Base-by-base conservation (phyloP, 2,329 filamentous ascomycete species). In the Sporothrix brunneoviolacea region DNA sequence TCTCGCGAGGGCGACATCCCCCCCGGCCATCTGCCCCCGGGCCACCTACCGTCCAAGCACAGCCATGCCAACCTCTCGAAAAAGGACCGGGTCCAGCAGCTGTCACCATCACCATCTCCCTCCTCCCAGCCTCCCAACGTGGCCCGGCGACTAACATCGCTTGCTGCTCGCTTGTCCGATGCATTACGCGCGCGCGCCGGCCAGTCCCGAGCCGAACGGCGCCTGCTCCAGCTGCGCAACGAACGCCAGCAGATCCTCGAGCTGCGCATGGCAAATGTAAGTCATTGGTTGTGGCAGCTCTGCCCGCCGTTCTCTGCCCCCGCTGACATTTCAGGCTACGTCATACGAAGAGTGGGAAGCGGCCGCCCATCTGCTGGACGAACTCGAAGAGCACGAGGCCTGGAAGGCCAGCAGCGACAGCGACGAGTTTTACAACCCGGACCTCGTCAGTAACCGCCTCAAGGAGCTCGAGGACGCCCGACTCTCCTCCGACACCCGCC, bases 281-380 rank as follows among this genome's bases (percentile, higher is more conserved):
- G 56, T 44, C 18, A n/a, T n/a, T n/a, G n/a, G n/a, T n/a, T n/a
- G n/a, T n/a, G n/a, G n/a, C n/a, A n/a, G n/a, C n/a, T n/a, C n/a
- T n/a, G n/a, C n/a, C n/a, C n/a, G n/a, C n/a, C n/a, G n/a, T n/a
- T n/a, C n/a, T n/a, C n/a, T n/a, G n/a, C n/a, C n/a, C n/a, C n/a
- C n/a, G n/a, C n/a, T 16, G 18, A n/a, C n/a, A 1, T 6, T 27
- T 15, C 27, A 88, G 82, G 86, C 88, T 54, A 76, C 80, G 53
- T 79, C 79, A 1, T 77, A 83, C 58, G 70, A 76, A 44, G 81
- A 90, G 62, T 96, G 91, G 89, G 78, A 83, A 58, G 71, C 71
- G 15, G 85, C 87, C 9, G 91, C 91, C 3, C 75, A 74, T 38
- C 84, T 91, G 61, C 77, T 96, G 38, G 91, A 96, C 62, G 65